Conservation (phyloP, 2,329 filamentous ascomycete genomes). For the Graphiopsis chlorocephala region DNA sequence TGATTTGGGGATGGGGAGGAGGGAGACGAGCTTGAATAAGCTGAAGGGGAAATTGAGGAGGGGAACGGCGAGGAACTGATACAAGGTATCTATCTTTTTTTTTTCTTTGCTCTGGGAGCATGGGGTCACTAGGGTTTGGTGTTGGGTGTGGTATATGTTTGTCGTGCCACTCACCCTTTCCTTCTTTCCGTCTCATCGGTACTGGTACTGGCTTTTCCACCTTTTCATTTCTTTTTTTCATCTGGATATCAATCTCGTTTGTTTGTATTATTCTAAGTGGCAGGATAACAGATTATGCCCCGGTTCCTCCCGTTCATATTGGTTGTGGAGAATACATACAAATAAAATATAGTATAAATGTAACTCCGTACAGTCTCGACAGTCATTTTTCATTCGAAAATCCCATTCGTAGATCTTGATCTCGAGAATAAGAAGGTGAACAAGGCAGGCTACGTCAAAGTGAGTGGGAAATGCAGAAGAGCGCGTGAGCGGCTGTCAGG, state of each 20-base stretch:
- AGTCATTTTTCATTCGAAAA: background rate
- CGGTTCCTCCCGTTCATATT: background rate
- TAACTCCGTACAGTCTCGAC: background rate
- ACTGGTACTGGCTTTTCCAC: background rate
- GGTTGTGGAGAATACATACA: background rate
- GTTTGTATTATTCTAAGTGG: background rate
- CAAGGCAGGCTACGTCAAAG: background rate
- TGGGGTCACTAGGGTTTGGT: background rate
- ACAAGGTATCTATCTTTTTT: background rate
- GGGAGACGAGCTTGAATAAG: slow-evolving; percentile 7
- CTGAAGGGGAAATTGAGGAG: slow-evolving; percentile 13
- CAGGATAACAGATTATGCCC: background rate
- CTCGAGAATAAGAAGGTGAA: background rate
- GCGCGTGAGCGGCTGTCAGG: too few relatives aligned
- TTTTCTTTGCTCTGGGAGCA: background rate
- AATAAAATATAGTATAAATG: background rate
- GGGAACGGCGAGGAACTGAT: background rate
- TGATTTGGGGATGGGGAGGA: slow-evolving; percentile 5
- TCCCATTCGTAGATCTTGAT: background rate
- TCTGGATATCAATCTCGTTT: background rate
- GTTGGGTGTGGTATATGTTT: background rate
- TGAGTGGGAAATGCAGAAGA: too few relatives aligned
- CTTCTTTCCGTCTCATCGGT: background rate
- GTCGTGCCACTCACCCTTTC: background rate
- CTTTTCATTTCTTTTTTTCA: background rate